phyloP scores from a whole-genome alignment of 768 basidiomycete species.

The Leccinum rimulosum region DNA sequence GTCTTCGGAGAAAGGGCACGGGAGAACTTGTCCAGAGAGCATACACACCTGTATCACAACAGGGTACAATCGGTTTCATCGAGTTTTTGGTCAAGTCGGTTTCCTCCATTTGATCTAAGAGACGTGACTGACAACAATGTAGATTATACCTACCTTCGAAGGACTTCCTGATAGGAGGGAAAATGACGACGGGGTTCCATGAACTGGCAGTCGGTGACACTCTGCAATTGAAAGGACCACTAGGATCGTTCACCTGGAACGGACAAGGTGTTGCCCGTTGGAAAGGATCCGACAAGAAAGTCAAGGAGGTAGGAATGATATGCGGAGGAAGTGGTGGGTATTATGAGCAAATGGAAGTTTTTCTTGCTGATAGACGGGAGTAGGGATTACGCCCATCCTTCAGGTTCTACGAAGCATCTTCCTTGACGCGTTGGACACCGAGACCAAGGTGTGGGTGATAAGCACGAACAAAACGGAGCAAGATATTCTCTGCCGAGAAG shows the following conservation, averaged over 20 bases:
- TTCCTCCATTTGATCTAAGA: not conserved
- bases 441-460: constrained; percentile 46
- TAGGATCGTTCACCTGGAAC: constrained; percentile 55
- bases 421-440: constrained; percentile 34
- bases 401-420: constrained; percentile 52
- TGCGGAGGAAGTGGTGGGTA: constrained; percentile 54
- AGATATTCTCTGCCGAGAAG: constrained; percentile 51
- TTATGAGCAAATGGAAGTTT: not conserved
- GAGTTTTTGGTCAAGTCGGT: constrained; percentile 54
- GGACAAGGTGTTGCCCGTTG: constrained; percentile 39
- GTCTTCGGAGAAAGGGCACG: constrained; percentile 39
- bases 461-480: constrained; percentile 45
- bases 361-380: not conserved
- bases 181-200: constrained; percentile 48
- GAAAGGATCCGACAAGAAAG: constrained; percentile 33
- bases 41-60: constrained; percentile 56
- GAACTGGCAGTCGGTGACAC: constrained; percentile 47
- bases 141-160: constrained; percentile 23
- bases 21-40: constrained; percentile 53
- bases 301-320: constrained; percentile 49
- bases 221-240: constrained; percentile 58
- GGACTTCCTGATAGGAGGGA: constrained; percentile 44
- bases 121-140: constrained; percentile 1
- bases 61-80: constrained; percentile 42
- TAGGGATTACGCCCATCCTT: constrained; percentile 52